Conservation (phyloP, 2,329 filamentous ascomycete species). For the Colletotrichum nymphaeae region DNA sequence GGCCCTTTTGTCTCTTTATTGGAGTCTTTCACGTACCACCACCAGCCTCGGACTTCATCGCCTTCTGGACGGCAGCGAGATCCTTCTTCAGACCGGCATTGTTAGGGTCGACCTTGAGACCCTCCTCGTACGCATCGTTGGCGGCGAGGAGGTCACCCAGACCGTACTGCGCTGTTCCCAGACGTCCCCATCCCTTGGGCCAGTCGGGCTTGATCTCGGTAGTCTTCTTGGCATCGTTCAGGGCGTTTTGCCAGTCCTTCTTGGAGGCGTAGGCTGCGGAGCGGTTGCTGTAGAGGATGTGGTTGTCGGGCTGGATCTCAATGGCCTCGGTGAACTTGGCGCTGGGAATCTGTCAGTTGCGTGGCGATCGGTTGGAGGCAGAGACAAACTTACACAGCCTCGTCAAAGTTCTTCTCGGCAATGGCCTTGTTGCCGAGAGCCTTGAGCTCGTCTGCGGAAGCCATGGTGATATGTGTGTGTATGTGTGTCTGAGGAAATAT, state of each 20-base stretch:
- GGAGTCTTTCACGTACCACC: conserved; percentile 12
- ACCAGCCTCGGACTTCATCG: conserved; percentile 80
- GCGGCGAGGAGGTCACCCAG: conserved; percentile 86
- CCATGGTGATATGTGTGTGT: conserved; percentile 51
- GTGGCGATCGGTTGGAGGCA: too few relatives aligned
- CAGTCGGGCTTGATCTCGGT: conserved; percentile 97
- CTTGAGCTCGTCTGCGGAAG: conserved; percentile 84
- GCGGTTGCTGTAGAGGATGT: conserved; percentile 98
- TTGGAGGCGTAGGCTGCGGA: conserved; percentile 90
- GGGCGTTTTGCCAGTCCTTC: conserved; percentile 85
- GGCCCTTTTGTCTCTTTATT: fast-evolving
- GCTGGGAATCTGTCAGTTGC: conserved; percentile 58
- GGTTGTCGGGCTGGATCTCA: conserved; percentile 86
- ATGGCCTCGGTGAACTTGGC: conserved; percentile 97
- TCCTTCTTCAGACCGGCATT: conserved; percentile 95
- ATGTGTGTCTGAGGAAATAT: background rate
- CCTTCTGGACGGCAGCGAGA: conserved; percentile 84
- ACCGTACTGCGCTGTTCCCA: conserved; percentile 91
- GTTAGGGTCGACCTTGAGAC: conserved; percentile 90
- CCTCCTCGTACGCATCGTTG: conserved; percentile 91
- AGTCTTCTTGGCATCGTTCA: conserved; percentile 92
- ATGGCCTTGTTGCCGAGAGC: conserved; percentile 99
- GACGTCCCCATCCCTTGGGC: conserved; percentile 95
- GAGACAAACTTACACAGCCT: conserved; percentile 81
- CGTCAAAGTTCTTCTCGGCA: conserved; percentile 94